Base-by-base conservation (phyloP, 805 yeast species). In the Wickerhamomyces rabaulensis region DNA sequence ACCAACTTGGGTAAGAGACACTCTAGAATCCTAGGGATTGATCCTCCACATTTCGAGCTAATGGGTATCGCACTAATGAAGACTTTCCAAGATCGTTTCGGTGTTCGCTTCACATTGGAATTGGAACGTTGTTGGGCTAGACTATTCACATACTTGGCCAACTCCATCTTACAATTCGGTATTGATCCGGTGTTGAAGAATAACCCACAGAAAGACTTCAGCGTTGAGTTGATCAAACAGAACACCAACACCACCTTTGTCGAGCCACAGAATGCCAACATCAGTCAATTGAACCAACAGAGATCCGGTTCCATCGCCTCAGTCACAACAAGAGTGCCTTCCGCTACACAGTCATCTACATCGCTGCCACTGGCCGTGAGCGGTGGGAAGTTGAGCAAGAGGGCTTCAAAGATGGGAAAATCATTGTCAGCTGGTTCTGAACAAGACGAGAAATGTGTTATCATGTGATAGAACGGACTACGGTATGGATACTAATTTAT, bases 1-100 rank as follows among this genome's bases (percentile, higher is more conserved):
- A 68, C 68, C 39, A 75, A 77, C 41, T 65, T 87, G 53, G 95
- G 91, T 2, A 85, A 84, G 59, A 69, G 87, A 43, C 95, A 88
- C 62, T 69, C 88, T 2, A 68, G 95, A 53, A 81, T 87, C 43
- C 67, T 87, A 50, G 88, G 87, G 15, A 83, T 86, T 36, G 89
- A 84, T 49, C 75, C 86, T 0, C 72, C 74, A 2, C 82, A 80
- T 58, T 85, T 81, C 54, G 82, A 82, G 60, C 62, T 81, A 33
- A 80, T 85, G 89, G 92, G 92, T 2, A 76, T 76, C 45, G 89
- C 90, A 0, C 68, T 85, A 39, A 69, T 84, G 47, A 77, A 75
- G 55, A 84, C 92, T 1, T 80, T 84, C 53, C 75, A 76, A 55
- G 88, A 83, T 60, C 65, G 90, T 53, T 83, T 82, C 40, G 70